phyloP scores from a whole-genome alignment of 495 filamentous ascomycete genomes.

The Tuber magnatum region DNA sequence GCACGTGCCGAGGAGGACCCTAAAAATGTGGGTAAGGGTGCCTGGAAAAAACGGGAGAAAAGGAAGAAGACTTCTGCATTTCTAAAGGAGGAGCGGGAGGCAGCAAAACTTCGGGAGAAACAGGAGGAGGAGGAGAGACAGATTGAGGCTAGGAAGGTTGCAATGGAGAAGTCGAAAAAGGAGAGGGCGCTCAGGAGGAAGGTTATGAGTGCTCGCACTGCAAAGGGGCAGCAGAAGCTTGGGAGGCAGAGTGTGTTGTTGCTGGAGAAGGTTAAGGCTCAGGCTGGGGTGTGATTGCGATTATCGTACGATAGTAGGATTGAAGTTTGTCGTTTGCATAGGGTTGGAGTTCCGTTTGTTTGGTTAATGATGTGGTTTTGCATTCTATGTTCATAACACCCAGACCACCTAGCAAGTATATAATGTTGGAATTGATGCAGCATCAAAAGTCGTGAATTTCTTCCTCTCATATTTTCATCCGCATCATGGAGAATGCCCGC shows the following conservation, averaged over 20 bases:
- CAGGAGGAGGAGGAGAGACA: constrained; percentile 49
- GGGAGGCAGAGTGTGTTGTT: constrained; percentile 79
- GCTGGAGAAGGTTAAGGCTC: constrained; percentile 68
- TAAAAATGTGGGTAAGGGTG: constrained; percentile 19
- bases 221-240: constrained; percentile 65
- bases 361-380: not conserved
- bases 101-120: constrained; percentile 58
- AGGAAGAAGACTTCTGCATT: constrained; percentile 61
- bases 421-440: not conserved
- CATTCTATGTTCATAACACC: not conserved
- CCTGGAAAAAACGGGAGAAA: constrained; percentile 39
- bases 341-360: constrained; percentile 10
- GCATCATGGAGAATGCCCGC: not conserved
- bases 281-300: constrained; percentile 40
- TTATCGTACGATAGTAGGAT: not conserved
- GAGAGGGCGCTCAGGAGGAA: constrained; percentile 66
- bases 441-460: not conserved
- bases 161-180: constrained; percentile 64
- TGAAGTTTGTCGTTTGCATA: constrained; percentile 40
- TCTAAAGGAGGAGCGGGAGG: constrained; percentile 65
- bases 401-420: not conserved
- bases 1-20: constrained; percentile 36
- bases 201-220: constrained; percentile 34
- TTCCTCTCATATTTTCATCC: not conserved
- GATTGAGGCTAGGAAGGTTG: constrained; percentile 55